Evolutionary conservation across 345 rosid species (phyloP), one percentile per base, ranked within the genome.

Genomic region (Brassica juncea): DNA sequence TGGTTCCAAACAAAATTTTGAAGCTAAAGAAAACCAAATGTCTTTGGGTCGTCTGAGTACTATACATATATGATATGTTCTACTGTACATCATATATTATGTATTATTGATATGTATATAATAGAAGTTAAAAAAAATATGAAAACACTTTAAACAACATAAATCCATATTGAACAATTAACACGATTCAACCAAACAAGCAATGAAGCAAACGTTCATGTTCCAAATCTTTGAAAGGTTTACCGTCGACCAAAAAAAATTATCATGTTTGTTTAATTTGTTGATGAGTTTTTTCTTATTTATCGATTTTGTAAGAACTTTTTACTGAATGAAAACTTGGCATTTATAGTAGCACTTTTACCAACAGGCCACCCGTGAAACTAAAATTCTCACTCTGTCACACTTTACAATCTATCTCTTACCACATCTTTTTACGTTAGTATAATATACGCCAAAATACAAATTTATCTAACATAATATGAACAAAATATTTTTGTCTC

Each of bases 281-380:
- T 37, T 8, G 8, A 37, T 8, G 42, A 37, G 10, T 31, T 42
- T 42, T 42, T 42, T 10, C 44, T 37, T 37, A 37, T 37, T 42
- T 42, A 42, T 42, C 9, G 12, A 14, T 12, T 47, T 47, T 59
- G 64, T 10, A 76, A 42, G 32, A 60, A 15, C 31, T 15, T 63
- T 71, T 70, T 31, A 60, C 44, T 64, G 27, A 11, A 65, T 54
- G 15, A 64, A 61, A 78, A 55, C 6, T 58, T 78, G 81, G 66
- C 52, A 16, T 65, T 37, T 78, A 55, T 15, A 10, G 60, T 49
- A 64, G 10, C 77, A 66, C 73, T 65, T 78, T 72, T 66, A 72
- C 81, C 77, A 72, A 66, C 67, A 78, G 31, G 5, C 49, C 81
- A 72, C 77, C 72, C 77, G 72, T 78, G 72, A 78, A 78, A 78